phyloP scores from a whole-genome alignment of 805 yeast species.

The Ogataea paradorogensis region DNA sequence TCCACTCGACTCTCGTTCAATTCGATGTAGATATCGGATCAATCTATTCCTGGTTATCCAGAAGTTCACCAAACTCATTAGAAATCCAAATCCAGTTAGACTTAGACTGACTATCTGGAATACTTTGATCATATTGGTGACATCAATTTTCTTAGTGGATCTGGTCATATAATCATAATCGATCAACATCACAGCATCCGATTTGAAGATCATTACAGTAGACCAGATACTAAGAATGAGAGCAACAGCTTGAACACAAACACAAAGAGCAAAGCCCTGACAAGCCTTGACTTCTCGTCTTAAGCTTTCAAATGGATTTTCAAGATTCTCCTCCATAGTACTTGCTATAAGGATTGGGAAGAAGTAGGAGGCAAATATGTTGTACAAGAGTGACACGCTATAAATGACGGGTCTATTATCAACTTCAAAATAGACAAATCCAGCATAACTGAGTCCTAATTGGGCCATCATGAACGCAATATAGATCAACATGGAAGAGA shows the following conservation, averaged over 20 bases:
- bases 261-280: conserved; percentile 20
- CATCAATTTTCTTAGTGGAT: conserved; percentile 15
- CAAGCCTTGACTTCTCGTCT: conserved; percentile 24
- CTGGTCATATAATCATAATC: conserved; percentile 16
- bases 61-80: conserved; percentile 23
- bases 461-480: conserved; percentile 27
- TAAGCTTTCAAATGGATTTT: conserved; percentile 25
- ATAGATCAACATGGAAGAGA: conserved; percentile 20
- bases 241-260: conserved; percentile 20
- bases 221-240: conserved; percentile 24
- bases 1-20: conserved; percentile 16
- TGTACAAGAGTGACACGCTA: conserved; percentile 23
- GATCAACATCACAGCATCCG: conserved; percentile 9
- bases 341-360: conserved; percentile 26
- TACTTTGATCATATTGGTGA: conserved; percentile 19
- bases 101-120: conserved; percentile 27
- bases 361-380: conserved; percentile 26
- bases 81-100: conserved; percentile 19
- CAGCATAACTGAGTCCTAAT: conserved; percentile 26
- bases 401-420: conserved; percentile 25
- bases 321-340: conserved; percentile 24
- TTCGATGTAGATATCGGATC: conserved; percentile 25
- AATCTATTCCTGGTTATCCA: conserved; percentile 25
- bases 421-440: conserved; percentile 27
- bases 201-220: conserved; percentile 15